Evolutionary conservation across 352 stramenopile genomes (phyloP), one percentile per base, ranked within the genome.

Genomic region (Phytophthora pinifolia): DNA sequence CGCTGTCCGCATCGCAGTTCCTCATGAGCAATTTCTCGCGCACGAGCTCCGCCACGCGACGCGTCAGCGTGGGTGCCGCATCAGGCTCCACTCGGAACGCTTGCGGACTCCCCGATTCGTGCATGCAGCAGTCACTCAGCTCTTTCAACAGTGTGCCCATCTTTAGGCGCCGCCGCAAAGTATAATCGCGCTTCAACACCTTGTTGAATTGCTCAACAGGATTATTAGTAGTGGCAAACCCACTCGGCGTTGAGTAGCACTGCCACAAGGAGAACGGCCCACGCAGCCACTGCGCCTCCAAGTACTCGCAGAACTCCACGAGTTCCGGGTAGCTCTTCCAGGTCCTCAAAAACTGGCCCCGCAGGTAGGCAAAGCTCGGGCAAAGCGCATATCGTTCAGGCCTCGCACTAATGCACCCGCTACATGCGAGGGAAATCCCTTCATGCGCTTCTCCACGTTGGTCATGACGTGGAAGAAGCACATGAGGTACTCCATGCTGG

Each of bases 371-470:
- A 42, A 49, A 65, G 14, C 37, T 1, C 46, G 5, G 6, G 49
- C 50, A 14, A 66, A 66, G 27, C 66, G 56, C 30, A 63, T 43
- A 35, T 63, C 41, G 51, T 70, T 61, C n/a, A 70, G 29, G 42
- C 51, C 45, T 2, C 45, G 42, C 1, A 61, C 15, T 3, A 51
- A 42, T 15, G 17, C 9, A 25, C 9, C 46, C 27, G 13, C 41
- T 4, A 57, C 47, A 35, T 37, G 32, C 13, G 38, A 41, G 13
- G 49, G 17, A 37, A 65, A 50, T 14, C 31, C 10, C 10, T 15
- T n/a, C n/a, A n/a, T n/a, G n/a, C n/a, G n/a, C n/a, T n/a, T n/a
- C n/a, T n/a, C n/a, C n/a, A n/a, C n/a, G n/a, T n/a, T n/a, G n/a
- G n/a, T n/a, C n/a, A n/a, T n/a, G n/a, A n/a, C n/a, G n/a, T n/a